A percentile compares a stretch with the other conserved stretches of the same genome.
phyloP scores from a whole-genome alignment of 495 filamentous ascomycete species.

The Cercophora samala region DNA sequence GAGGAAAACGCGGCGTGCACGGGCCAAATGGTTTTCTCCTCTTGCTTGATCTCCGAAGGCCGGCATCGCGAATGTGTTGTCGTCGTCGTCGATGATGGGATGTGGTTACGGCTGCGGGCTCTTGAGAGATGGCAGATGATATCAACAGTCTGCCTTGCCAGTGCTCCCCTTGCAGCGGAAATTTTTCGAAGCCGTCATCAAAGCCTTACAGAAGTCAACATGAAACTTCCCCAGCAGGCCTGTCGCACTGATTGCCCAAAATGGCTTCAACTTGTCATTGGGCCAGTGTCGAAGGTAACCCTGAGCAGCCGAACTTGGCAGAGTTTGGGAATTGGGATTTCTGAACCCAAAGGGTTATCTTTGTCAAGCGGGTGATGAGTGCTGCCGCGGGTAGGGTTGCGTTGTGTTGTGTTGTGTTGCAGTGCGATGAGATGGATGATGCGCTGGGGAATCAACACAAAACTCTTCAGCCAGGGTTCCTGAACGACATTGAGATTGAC shows the following conservation, averaged over 20 bases:
- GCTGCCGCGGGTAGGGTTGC: background rate
- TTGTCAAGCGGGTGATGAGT: background rate
- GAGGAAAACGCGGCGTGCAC: conserved; percentile 7
- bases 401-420: background rate
- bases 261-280: conserved; percentile 6
- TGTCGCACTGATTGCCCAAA: conserved; percentile 32
- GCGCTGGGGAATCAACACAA: background rate
- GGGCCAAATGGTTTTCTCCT: background rate
- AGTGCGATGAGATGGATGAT: too few relatives aligned
- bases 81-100: background rate
- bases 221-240: conserved; percentile 3
- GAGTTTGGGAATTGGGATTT: background rate
- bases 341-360: too few relatives aligned
- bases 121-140: background rate
- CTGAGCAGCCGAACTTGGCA: background rate
- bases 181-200: background rate
- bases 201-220: background rate
- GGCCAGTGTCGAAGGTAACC: background rate
- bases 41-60: background rate
- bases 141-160: conserved; percentile 1
- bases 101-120: background rate
- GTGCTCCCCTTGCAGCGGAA: background rate
- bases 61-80: background rate
- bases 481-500: background rate
- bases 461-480: background rate